phyloP scores from a whole-genome alignment of 176 grass and related monocot species.

The Leersia perrieri region DNA sequence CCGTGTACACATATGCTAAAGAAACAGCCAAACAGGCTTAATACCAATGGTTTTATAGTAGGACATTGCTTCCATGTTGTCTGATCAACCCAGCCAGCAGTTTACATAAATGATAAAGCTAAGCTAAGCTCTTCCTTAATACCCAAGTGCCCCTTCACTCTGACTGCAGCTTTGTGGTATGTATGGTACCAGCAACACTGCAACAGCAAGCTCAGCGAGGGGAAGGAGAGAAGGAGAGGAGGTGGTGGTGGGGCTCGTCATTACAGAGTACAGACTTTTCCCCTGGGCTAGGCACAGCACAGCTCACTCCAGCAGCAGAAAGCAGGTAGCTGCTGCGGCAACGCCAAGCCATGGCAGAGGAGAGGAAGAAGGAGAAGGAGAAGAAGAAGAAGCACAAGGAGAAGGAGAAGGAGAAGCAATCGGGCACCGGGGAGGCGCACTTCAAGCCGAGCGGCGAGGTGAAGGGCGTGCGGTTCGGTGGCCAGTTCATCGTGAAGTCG shows the following conservation, averaged over 20 bases:
- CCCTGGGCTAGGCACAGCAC: slow-evolving; percentile 30
- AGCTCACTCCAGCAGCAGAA: slow-evolving; percentile 25
- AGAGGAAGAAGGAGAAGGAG: slow-evolving; percentile 49
- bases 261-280: slow-evolving; percentile 51
- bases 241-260: slow-evolving; percentile 35
- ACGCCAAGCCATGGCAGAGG: slow-evolving; percentile 49
- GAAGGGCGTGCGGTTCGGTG: slow-evolving; percentile 87
- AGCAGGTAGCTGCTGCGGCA: slow-evolving; percentile 15
- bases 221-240: background rate
- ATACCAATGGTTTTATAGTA: slow-evolving; percentile 7
- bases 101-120: slow-evolving; percentile 34
- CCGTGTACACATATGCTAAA: slow-evolving; percentile 13
- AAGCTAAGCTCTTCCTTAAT: slow-evolving; percentile 43
- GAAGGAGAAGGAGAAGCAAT: slow-evolving; percentile 28
- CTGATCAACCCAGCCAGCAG: slow-evolving; percentile 19
- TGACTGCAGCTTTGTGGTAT: slow-evolving; percentile 37
- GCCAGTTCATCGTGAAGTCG: slow-evolving; percentile 92
- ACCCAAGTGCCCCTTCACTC: slow-evolving; percentile 34
- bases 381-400: slow-evolving; percentile 54
- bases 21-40: slow-evolving; percentile 20
- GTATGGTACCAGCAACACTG: slow-evolving; percentile 33
- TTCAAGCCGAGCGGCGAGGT: slow-evolving; percentile 87
- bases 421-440: slow-evolving; percentile 40
- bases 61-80: slow-evolving; percentile 8
- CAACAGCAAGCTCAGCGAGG: slow-evolving; percentile 15